phyloP scores from a whole-genome alignment of 1,139 yeast species.

The Lodderomyces margitis region DNA sequence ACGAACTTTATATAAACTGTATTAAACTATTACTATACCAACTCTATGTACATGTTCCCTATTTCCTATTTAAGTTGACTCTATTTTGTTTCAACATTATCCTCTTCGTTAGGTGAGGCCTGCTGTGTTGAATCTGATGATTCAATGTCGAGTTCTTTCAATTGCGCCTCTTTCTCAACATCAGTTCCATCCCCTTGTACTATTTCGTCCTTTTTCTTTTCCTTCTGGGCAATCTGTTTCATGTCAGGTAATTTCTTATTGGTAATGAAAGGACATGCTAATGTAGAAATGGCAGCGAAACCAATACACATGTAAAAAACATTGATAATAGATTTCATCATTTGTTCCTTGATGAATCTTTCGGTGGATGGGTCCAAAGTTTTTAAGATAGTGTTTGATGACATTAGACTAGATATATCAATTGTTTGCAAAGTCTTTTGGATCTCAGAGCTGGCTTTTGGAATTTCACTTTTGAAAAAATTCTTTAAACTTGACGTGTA shows the following conservation, averaged over 20 bases:
- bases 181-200: background rate
- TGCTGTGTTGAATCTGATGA: background rate
- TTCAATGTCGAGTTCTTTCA: slow-evolving; percentile 2
- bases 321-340: slow-evolving; percentile 30
- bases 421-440: slow-evolving; percentile 19
- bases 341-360: slow-evolving; percentile 25
- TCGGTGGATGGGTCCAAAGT: slow-evolving; percentile 25
- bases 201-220: slow-evolving; percentile 1
- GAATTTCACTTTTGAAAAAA: slow-evolving; percentile 17
- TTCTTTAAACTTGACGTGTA: slow-evolving; percentile 31
- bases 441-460: slow-evolving; percentile 17
- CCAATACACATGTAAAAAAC: slow-evolving; percentile 35
- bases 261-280: slow-evolving; percentile 25
- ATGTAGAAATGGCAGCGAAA: slow-evolving; percentile 21
- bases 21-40: too few species aligned
- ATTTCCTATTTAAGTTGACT: background rate
- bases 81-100: background rate
- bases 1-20: too few species aligned
- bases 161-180: background rate
- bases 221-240: slow-evolving; percentile 3
- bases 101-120: background rate
- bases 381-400: slow-evolving; percentile 21
- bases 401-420: slow-evolving; percentile 17
- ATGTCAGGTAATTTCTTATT: slow-evolving; percentile 29
- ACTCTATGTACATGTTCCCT: background rate